Conservation (phyloP, 2,329 filamentous ascomycete genomes). For the Lachnellula cervina region DNA sequence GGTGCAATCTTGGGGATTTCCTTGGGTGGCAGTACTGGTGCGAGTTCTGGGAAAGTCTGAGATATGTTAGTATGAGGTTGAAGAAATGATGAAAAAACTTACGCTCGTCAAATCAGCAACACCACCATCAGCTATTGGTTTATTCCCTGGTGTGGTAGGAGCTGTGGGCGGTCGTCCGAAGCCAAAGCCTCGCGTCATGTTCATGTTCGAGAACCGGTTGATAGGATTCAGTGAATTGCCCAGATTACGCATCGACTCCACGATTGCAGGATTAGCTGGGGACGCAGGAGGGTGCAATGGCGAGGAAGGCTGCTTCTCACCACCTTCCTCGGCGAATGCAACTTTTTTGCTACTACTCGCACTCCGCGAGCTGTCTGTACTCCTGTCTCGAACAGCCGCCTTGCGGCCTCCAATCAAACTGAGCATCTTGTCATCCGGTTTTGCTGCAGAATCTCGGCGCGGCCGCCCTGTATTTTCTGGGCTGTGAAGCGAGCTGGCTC, state of each 20-base stretch:
- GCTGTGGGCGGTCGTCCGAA: constrained; percentile 37
- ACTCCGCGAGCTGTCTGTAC: constrained; percentile 67
- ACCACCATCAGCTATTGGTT: constrained; percentile 43
- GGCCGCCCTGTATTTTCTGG: constrained; percentile 25
- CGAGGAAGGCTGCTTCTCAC: constrained; percentile 35
- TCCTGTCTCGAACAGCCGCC: constrained; percentile 57
- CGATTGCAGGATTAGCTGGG: constrained; percentile 53
- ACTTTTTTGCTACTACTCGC: constrained; percentile 55
- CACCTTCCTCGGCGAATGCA: constrained; percentile 39
- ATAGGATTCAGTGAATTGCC: constrained; percentile 80
- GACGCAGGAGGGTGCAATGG: constrained; percentile 28
- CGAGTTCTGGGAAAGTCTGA: constrained; percentile 58
- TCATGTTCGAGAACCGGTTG: constrained; percentile 69
- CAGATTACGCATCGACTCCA: constrained; percentile 78
- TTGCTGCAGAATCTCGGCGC: constrained; percentile 33
- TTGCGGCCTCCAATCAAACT: constrained; percentile 67
- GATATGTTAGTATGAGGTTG: constrained; percentile 7
- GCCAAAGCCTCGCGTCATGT: constrained; percentile 71
- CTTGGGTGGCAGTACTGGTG: constrained; percentile 50
- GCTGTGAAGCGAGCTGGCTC: constrained; percentile 47
- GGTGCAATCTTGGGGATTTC: constrained; percentile 53
- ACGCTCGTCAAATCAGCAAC: constrained; percentile 50
- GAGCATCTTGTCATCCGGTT: constrained; percentile 60
- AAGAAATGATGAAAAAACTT: constrained; percentile 26
- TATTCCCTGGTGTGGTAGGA: constrained; percentile 37